These are phyloP conservation scores for Ensete ventricosum DNA, from an alignment of 176 grass and related monocot species.

Conservation along the genomic window DNA sequence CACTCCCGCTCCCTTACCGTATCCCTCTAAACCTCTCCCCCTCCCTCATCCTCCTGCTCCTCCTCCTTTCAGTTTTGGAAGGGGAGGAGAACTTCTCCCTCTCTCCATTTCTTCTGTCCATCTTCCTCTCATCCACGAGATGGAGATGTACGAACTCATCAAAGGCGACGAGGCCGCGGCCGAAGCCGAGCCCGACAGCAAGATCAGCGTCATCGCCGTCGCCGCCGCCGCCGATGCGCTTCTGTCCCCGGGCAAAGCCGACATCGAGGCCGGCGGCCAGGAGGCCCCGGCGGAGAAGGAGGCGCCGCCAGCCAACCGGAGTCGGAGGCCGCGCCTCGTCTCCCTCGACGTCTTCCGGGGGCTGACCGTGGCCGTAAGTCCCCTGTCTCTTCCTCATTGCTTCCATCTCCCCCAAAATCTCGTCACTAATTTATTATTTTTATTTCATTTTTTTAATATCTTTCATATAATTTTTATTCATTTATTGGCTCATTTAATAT, in stretches of 20 bases:
- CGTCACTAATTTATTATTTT: not conserved
- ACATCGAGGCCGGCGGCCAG: not conserved
- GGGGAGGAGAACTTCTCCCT: no score
- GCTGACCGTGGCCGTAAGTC: constrained; percentile 34
- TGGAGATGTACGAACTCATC: no score
- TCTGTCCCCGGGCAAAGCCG: not conserved
- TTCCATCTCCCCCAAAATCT: not conserved
- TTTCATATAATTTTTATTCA: no score
- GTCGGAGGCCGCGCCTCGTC: constrained; percentile 17
- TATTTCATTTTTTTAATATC: not conserved
- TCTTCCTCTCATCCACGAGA: no score
- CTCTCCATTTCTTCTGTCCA: no score
- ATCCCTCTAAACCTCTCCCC: no score
- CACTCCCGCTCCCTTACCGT: no score
- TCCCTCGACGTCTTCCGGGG: constrained; percentile 76
- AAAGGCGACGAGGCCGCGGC: no score
- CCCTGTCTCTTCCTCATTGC: not conserved
- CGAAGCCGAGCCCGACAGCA: not conserved
- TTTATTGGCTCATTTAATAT: no score
- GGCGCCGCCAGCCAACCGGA: not conserved
- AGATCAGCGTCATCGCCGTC: not conserved
- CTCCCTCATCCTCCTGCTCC: no score
- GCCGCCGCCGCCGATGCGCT: no score
- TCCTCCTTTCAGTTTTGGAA: no score
- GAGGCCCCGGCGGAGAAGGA: not conserved